Evolutionary conservation across 1,139 yeast species (phyloP), one percentile per base, ranked within the genome.

Genomic region (Barnettozyma hawaiiensis): DNA sequence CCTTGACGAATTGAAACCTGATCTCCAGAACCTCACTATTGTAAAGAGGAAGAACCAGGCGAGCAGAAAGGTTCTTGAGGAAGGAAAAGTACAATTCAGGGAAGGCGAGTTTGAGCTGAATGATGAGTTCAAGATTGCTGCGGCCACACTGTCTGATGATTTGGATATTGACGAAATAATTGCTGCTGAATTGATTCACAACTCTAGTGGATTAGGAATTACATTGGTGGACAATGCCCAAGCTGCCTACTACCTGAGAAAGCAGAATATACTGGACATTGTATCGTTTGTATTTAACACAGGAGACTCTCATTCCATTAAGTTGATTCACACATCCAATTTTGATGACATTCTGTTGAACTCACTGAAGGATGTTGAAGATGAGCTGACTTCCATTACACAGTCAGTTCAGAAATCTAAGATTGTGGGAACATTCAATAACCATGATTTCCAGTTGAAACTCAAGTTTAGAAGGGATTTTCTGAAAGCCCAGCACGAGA

Each of bases 181-280:
- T 2, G 75, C 85, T 2, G 80, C 89, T 1, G 73, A 81, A 46
- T 41, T 54, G 16, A 39, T 56, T 5, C 47, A 47, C 16, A 37
- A 38, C 26, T 47, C 58, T 1, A 36, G 45, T 16, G 57, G 73
- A 33, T 68, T 75, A 24, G 89, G 85, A 5, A 65, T 79, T 7
- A 66, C 73, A 2, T 67, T 81, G 20, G 56, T 73, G 5, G 95
- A 86, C 53, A 73, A 81, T 26, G 95, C 92, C 1, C 73, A 81
- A 50, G 75, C 84, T n/a, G 70, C 78, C 7, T 87, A 75, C 58
- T 85, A 79, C 57, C 64, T 77, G 43, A 73, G 97, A 52, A 72
- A 81, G 41, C 83, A 79, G 55, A 83, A 77, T 52, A 78, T 89
- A 18, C 62, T 90, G 39, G 85, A 84, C 53, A 77, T 86, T 29